Evolutionary conservation across 306 rosid genomes (phyloP).

Genomic region (Echinosophora koreensis): DNA sequence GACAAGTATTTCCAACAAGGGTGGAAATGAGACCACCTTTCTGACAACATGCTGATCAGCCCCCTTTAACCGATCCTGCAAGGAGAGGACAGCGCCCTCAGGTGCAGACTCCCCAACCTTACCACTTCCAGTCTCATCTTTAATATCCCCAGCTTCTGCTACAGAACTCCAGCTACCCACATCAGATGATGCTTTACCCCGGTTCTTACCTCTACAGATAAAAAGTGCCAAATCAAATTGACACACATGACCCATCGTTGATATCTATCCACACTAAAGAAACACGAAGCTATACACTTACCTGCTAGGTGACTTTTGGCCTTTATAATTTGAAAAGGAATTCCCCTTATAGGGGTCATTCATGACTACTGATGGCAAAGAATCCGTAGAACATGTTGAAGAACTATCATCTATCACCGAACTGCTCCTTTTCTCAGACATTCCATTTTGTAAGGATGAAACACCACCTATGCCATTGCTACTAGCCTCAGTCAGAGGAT

Average conservation of each 20-base stretch:
- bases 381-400: slow-evolving; percentile 96
- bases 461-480: slow-evolving; percentile 64
- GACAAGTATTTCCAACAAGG: slow-evolving; percentile 32
- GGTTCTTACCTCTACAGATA: slow-evolving; percentile 71
- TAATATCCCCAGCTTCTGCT: slow-evolving; percentile 56
- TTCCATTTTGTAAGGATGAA: slow-evolving; percentile 69
- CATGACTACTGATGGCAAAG: slow-evolving; percentile 79
- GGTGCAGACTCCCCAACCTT: slow-evolving; percentile 68
- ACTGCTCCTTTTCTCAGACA: slow-evolving; percentile 70
- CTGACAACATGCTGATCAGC: slow-evolving; percentile 67
- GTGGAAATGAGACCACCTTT: slow-evolving; percentile 57
- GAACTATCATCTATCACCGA: slow-evolving; percentile 92
- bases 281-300: slow-evolving; percentile 38
- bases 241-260: background rate
- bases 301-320: slow-evolving; percentile 83
- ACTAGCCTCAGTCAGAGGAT: slow-evolving; percentile 71
- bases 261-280: slow-evolving; percentile 1
- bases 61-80: slow-evolving; percentile 65
- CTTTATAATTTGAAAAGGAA: slow-evolving; percentile 59
- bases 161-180: slow-evolving; percentile 65
- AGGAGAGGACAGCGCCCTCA: slow-evolving; percentile 54
- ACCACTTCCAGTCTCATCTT: slow-evolving; percentile 59
- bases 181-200: slow-evolving; percentile 62
- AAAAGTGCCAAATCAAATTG: slow-evolving; percentile 42
- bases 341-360: slow-evolving; percentile 69